These are phyloP conservation scores for Russula sp. DNA, from an alignment of 768 basidiomycete species.

Conservation along the genomic window DNA sequence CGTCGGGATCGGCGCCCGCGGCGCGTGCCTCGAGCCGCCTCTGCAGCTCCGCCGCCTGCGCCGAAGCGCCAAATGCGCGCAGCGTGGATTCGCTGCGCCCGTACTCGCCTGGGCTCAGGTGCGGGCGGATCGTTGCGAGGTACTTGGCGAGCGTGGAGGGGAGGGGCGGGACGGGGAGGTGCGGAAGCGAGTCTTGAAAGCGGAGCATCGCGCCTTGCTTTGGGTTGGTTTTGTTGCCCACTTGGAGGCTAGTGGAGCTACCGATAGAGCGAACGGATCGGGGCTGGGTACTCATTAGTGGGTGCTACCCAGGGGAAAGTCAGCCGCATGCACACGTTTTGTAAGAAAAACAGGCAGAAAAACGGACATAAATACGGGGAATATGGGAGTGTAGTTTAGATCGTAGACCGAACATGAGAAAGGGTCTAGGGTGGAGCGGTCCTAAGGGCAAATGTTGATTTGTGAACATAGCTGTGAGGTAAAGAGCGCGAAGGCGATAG, in stretches of 20 bases:
- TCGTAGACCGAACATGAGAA: slow-evolving; percentile 1
- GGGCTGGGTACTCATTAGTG: background rate
- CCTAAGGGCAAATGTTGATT: background rate
- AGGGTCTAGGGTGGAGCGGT: background rate
- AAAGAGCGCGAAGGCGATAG: slow-evolving; percentile 3
- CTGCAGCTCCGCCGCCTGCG: slow-evolving; percentile 68
- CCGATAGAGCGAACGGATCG: background rate
- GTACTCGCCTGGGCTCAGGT: slow-evolving; percentile 59
- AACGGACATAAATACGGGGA: slow-evolving; percentile 7
- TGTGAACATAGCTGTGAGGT: slow-evolving; percentile 1
- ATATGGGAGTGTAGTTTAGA: background rate
- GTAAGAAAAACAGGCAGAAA: background rate
- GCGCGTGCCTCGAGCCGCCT: slow-evolving; percentile 70
- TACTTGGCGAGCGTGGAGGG: slow-evolving; percentile 82
- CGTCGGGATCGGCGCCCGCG: slow-evolving; percentile 28
- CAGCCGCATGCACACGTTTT: background rate
- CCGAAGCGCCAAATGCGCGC: slow-evolving; percentile 59
- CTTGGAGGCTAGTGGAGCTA: slow-evolving; percentile 26
- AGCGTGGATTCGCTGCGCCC: slow-evolving; percentile 51
- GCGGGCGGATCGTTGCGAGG: slow-evolving; percentile 76
- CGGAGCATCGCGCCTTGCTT: slow-evolving; percentile 62
- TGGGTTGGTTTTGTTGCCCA: slow-evolving; percentile 47
- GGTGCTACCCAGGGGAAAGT: background rate
- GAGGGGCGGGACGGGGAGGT: slow-evolving; percentile 79
- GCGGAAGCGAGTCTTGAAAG: slow-evolving; percentile 64